Conservation (phyloP, 2,329 filamentous ascomycete species). For the Polytolypa hystricis region DNA sequence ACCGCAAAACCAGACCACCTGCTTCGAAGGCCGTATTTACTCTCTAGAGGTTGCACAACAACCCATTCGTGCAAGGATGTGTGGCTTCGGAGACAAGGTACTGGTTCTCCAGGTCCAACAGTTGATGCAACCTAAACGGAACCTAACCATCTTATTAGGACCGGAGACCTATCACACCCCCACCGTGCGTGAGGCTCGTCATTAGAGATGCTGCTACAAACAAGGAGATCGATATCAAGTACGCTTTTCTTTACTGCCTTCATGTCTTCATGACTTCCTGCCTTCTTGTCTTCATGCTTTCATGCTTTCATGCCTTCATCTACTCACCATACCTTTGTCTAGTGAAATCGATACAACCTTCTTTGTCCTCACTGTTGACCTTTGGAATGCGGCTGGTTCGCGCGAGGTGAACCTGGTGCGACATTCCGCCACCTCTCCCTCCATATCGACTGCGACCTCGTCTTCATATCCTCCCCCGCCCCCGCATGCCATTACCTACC, state of each 20-base stretch:
- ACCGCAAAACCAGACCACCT: constrained; percentile 29
- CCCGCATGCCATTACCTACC: constrained; percentile 26
- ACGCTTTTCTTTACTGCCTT: constrained; percentile 23
- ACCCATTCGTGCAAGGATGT: constrained; percentile 89
- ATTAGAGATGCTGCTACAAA: constrained; percentile 64
- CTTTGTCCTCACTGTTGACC: constrained; percentile 58
- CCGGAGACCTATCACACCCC: constrained; percentile 87
- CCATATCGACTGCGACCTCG: constrained; percentile 69
- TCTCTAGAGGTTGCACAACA: constrained; percentile 79
- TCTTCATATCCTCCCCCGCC: constrained; percentile 56
- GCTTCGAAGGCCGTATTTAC: constrained; percentile 35
- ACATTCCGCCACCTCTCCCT: constrained; percentile 55
- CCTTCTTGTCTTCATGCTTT: neutral
- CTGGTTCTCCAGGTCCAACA: constrained; percentile 18
- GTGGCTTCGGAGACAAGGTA: constrained; percentile 97
- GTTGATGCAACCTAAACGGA: too few species aligned
- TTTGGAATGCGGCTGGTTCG: constrained; percentile 52
- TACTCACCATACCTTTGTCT: constrained; percentile 1
- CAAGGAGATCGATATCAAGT: constrained; percentile 77
- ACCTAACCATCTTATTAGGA: too few species aligned
- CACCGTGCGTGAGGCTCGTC: constrained; percentile 77
- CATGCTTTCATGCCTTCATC: neutral
- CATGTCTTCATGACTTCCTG: neutral
- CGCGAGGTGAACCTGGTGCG: constrained; percentile 59
- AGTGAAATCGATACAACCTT: constrained; percentile 60